phyloP scores from a whole-genome alignment of 805 yeast genomes.

The Yarrowia yakushimensis region DNA sequence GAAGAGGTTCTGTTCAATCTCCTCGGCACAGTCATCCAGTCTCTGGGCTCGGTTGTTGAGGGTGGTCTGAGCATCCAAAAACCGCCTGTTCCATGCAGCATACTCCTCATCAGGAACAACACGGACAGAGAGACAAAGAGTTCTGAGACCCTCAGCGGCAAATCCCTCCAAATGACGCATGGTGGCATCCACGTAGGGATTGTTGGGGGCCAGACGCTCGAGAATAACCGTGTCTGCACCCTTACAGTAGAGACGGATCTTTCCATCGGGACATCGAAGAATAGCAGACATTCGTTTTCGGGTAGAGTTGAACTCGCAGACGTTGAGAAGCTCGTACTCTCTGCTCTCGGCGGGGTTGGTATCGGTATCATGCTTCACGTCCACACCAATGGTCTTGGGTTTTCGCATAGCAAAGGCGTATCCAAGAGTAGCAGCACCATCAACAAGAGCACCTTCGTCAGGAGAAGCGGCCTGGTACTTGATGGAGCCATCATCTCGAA shows the following conservation, averaged over 20 bases:
- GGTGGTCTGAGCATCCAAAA: constrained; percentile 79
- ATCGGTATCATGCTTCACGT: constrained; percentile 37
- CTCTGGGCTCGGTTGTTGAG: constrained; percentile 68
- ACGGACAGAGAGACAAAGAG: constrained; percentile 86
- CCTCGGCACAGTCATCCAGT: constrained; percentile 84
- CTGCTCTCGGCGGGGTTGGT: constrained; percentile 43
- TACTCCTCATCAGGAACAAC: constrained; percentile 79
- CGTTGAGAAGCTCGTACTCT: constrained; percentile 75
- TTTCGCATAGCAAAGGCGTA: constrained; percentile 79
- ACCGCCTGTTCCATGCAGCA: constrained; percentile 58
- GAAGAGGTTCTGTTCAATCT: constrained; percentile 74
- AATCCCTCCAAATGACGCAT: constrained; percentile 88
- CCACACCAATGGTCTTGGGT: constrained; percentile 75
- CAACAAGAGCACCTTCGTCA: constrained; percentile 97
- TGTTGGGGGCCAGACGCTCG: constrained; percentile 67
- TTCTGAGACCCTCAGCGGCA: constrained; percentile 93
- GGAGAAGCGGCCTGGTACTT: constrained; percentile 99
- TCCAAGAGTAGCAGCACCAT: constrained; percentile 90
- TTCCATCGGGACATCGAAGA: constrained; percentile 90
- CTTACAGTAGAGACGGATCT: constrained; percentile 81
- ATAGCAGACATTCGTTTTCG: constrained; percentile 97
- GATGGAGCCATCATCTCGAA: constrained; percentile 46
- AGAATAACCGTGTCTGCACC: constrained; percentile 97
- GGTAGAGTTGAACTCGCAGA: constrained; percentile 96
- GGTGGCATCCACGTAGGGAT: constrained; percentile 80